Conservation (phyloP, 2,329 filamentous ascomycete genomes). For the Aquanectria penicillioides region DNA sequence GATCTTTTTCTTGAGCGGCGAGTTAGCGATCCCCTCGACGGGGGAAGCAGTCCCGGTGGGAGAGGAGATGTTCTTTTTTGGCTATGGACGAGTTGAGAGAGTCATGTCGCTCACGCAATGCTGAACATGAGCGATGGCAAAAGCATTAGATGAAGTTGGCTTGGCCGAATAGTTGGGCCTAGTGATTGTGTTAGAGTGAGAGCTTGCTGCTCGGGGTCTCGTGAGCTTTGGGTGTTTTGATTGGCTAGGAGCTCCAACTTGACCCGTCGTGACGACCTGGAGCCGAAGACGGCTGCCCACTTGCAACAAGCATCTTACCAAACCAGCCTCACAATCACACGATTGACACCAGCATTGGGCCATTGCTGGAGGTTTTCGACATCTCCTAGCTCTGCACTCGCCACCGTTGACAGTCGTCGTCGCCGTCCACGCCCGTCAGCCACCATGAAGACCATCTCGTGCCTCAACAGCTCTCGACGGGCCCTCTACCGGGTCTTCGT, state of each 20-base stretch:
- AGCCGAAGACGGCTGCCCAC: slow-evolving; percentile 37
- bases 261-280: slow-evolving; percentile 36
- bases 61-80: neutral
- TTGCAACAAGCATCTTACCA: slow-evolving; percentile 18
- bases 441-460: slow-evolving; percentile 52
- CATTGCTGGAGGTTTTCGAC: slow-evolving; percentile 24
- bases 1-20: slow-evolving; percentile 18
- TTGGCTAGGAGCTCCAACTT: slow-evolving; percentile 26
- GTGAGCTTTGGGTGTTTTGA: slow-evolving; percentile 18
- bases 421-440: neutral
- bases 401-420: neutral
- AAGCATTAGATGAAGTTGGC: slow-evolving; percentile 11
- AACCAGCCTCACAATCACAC: slow-evolving; percentile 17
- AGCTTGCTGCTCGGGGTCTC: slow-evolving; percentile 17
- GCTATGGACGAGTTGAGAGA: neutral
- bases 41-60: neutral
- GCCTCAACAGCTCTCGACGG: slow-evolving; percentile 55
- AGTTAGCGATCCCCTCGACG: too few species aligned
- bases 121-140: neutral
- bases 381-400: neutral
- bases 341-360: slow-evolving; percentile 12
- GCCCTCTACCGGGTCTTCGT: slow-evolving; percentile 61
- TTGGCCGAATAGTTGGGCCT: too few species aligned
- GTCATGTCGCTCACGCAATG: slow-evolving; percentile 14
- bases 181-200: slow-evolving; percentile 17